Evolutionary conservation across 2,329 filamentous ascomycete genomes (phyloP).

Genomic region (Ceratocystis albifundus): DNA sequence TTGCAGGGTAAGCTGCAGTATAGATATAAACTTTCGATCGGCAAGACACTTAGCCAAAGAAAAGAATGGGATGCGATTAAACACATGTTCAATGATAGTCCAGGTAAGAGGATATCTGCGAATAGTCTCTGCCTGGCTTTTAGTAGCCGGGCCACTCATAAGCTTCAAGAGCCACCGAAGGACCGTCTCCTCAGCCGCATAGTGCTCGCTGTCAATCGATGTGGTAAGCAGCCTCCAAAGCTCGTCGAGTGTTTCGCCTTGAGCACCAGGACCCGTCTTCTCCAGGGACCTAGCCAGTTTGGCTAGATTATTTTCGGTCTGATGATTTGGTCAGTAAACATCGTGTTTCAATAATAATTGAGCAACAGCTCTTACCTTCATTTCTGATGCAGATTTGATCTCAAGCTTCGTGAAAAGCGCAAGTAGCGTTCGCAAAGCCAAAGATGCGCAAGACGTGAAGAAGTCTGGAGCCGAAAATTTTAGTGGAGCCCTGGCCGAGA

Average conservation of each 20-base stretch:
- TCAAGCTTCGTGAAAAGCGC: background rate
- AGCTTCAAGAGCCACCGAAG: slow-evolving; percentile 53
- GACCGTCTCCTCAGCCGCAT: slow-evolving; percentile 46
- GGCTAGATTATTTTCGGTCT: slow-evolving; percentile 36
- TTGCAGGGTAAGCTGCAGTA: slow-evolving; percentile 54
- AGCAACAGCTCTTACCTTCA: slow-evolving; percentile 3
- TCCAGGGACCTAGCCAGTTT: slow-evolving; percentile 45
- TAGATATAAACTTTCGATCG: slow-evolving; percentile 54
- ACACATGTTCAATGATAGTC: slow-evolving; percentile 50
- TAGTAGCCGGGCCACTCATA: slow-evolving; percentile 38
- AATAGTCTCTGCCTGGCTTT: slow-evolving; percentile 39
- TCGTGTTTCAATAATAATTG: background rate
- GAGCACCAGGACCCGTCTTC: slow-evolving; percentile 36
- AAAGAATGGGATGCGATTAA: slow-evolving; percentile 55
- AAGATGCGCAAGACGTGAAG: slow-evolving; percentile 2
- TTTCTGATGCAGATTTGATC: background rate
- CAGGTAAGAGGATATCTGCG: slow-evolving; percentile 47
- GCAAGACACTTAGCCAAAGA: slow-evolving; percentile 60
- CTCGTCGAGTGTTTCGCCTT: slow-evolving; percentile 38
- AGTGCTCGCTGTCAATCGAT: slow-evolving; percentile 35
- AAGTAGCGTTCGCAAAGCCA: slow-evolving; percentile 22
- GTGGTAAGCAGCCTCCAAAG: slow-evolving; percentile 41
- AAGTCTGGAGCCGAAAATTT: slow-evolving; percentile 22
- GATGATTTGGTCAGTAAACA: slow-evolving; percentile 24
- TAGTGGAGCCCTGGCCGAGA: slow-evolving; percentile 21